Evolutionary conservation across 306 rosid genomes (phyloP), one percentile per base, ranked within the genome.

Genomic region (Hippophae tibetana): DNA sequence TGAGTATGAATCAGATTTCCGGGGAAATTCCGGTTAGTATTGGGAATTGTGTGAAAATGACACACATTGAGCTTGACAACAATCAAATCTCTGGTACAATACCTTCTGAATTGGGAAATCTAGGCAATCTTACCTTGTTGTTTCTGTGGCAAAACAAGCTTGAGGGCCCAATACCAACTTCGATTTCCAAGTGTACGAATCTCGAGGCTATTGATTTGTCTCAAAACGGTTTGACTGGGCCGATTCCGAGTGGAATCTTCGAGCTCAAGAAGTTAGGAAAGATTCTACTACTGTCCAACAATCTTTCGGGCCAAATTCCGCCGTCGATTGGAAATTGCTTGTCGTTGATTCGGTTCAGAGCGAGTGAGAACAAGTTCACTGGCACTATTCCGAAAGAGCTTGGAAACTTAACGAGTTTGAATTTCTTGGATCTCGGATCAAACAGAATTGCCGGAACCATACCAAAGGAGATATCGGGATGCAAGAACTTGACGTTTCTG

Each of bases 281-380:
- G 76, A 85, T 92, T 12, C 77, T 92, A 65, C 83, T 92, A 0
- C 82, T 92, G 12, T 83, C 93, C 3, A 92, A 92, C 59, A 88
- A 80, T 68, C 85, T 92, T 63, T 80, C 89, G 1, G 86, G 89
- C 10, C 77, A 42, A 45, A 76, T 92, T 0, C 88, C 90, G 5
- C 62, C 75, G 10, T 74, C 78, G 61, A 71, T 92, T 55, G 93
- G 99, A 23, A 86, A 92, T 62, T 92, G 93, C 68, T 74, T 93
- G 43, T 79, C 96, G 54, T 72, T 88, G n/a, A 76, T 85, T 72
- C 95, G 96, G 42, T 82, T 92, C 56, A 55, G 96, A 13, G 96
- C 82, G 3, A 85, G 60, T 52, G 42, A 74, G 18, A 92, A 92
- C 69, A 76, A 76, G 72, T 79, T 92, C 10, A 73, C 78, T 0